Conservation (phyloP, 2,329 filamentous ascomycete species). For the Colletotrichum karsti region DNA sequence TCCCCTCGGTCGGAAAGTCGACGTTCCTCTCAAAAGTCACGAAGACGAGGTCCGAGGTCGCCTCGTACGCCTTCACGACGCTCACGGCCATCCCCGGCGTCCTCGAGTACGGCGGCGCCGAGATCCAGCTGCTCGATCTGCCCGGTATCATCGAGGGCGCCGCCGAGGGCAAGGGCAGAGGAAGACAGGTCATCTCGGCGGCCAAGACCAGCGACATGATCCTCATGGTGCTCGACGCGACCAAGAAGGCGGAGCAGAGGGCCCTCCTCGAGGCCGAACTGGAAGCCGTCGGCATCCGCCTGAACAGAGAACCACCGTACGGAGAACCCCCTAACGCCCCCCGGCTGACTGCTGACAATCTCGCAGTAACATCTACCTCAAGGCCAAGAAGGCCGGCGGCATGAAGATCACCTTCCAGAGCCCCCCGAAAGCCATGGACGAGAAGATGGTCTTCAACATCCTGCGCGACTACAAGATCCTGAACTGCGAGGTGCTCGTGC, state of each 20-base stretch:
- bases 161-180: constrained; percentile 93
- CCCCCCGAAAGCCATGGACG: constrained; percentile 90
- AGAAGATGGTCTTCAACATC: constrained; percentile 99
- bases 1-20: constrained; percentile 98
- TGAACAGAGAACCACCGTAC: constrained; percentile 91
- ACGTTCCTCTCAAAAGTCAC: constrained; percentile 99
- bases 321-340: constrained; percentile 35
- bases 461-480: constrained; percentile 98
- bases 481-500: constrained; percentile 94
- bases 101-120: constrained; percentile 95
- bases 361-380: constrained; percentile 91
- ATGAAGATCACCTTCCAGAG: constrained; percentile 98
- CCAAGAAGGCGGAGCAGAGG: constrained; percentile 94
- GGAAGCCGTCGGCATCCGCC: constrained; percentile 91
- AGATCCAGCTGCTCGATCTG: constrained; percentile 97
- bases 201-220: constrained; percentile 98
- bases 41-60: constrained; percentile 95
- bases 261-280: constrained; percentile 89
- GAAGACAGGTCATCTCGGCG: constrained; percentile 94
- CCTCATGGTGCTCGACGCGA: constrained; percentile 96
- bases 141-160: constrained; percentile 99
- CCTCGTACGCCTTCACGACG: constrained; percentile 96
- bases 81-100: constrained; percentile 97
- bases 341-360: background rate
- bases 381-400: constrained; percentile 92